Evolutionary conservation across 2,329 filamentous ascomycete species (phyloP), one percentile per base, ranked within the genome.

Genomic region (Ophiocordyceps sinensis): DNA sequence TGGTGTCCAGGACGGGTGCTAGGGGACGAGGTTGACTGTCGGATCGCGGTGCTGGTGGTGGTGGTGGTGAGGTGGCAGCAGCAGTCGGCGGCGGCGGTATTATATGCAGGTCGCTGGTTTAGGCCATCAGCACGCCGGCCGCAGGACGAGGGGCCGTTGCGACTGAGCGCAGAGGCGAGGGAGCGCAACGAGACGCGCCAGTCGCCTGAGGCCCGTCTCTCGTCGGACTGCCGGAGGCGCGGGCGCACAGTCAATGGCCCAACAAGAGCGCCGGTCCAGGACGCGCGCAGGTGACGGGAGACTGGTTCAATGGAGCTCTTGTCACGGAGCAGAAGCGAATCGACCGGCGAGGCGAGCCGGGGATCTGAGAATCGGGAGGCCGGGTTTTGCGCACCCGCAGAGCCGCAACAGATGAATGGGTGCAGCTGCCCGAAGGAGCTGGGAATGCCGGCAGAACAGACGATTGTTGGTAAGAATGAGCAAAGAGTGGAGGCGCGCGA

Each of bases 81-180:
- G 41, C 12, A 28, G 36, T 54, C 23, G 53, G 44, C 40, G 39
- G 42, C 41, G 41, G 40, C 44, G 49, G 44, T 43, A 40, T 43
- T 34, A 47, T 56, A 57, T 58, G 55, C 55, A 58, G 45, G 54
- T 57, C 49, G 54, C 55, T 57, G 48, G 46, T 57, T 58, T 56
- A 19, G 52, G 55, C 47, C 41, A 35, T 15, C 32, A 15, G 41
- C 23, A 36, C 37, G 41, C 41, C 41, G 43, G 41, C 41, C 41
- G 43, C 41, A 39, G 36, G 34, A 23, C 36, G 39, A 41, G 36
- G 40, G 30, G 32, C 23, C 30, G 17, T 39, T 13, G 37, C 15
- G 28, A 26, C 28, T 31, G 23, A 28, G 41, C 37, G 41, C 34
- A 39, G 42, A 41, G 14, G n/a, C n/a, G 32, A 35, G 15, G n/a